A percentile compares a stretch with the other conserved stretches of the same genome.
Evolutionary conservation across 2,329 filamentous ascomycete species (phyloP).

Genomic region (Claviceps quebecensis): DNA sequence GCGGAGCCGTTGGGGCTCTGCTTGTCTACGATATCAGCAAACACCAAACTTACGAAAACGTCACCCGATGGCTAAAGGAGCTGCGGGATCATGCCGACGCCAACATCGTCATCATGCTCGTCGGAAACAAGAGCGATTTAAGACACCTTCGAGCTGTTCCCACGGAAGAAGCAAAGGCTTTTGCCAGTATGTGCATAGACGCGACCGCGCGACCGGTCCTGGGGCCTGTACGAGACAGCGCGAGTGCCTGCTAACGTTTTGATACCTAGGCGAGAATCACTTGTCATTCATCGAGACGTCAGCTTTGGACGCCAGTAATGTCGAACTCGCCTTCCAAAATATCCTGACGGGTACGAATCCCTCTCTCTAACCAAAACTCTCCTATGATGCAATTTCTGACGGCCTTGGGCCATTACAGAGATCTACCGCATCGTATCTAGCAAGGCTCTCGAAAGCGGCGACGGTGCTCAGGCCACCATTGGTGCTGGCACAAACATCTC

Average conservation of each 20-base stretch:
- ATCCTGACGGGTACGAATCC: conserved; percentile 75
- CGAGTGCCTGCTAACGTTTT: conserved; percentile 3
- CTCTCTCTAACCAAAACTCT: neutral
- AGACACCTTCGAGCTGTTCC: conserved; percentile 92
- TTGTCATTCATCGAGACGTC: conserved; percentile 99
- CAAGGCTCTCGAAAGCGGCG: conserved; percentile 88
- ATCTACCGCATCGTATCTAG: conserved; percentile 99
- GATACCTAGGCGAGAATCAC: conserved; percentile 72
- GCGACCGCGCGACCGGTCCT: neutral
- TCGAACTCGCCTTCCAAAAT: conserved; percentile 98
- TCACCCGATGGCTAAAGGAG: conserved; percentile 98
- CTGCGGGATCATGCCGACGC: conserved; percentile 93
- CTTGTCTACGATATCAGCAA: conserved; percentile 99
- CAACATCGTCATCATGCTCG: conserved; percentile 99
- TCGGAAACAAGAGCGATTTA: conserved; percentile 99
- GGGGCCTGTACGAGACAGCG: neutral
- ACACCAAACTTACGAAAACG: conserved; percentile 98
- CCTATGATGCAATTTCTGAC: neutral
- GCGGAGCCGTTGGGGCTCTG: conserved; percentile 89
- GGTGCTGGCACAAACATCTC: conserved; percentile 71
- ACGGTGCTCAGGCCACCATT: conserved; percentile 66
- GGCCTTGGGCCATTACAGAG: conserved; percentile 40
- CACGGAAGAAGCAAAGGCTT: conserved; percentile 94
- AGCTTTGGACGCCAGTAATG: conserved; percentile 95
- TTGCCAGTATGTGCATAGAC: conserved; percentile 58